These are phyloP conservation scores for Aspergillus sclerotioniger DNA, from an alignment of 495 filamentous ascomycete genomes.

Conservation along the genomic window DNA sequence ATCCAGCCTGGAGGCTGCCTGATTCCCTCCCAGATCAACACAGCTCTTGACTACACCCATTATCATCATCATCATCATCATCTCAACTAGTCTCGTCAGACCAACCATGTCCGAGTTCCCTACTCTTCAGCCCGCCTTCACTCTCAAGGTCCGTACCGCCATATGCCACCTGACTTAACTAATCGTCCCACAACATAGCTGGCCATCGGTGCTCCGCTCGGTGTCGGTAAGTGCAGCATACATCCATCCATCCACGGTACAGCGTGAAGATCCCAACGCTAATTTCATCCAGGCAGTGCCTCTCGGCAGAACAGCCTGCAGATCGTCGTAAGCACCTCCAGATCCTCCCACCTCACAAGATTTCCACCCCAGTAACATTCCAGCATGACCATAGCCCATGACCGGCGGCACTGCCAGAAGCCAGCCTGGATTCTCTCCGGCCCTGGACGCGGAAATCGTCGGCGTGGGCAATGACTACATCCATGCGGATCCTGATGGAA, in stretches of 20 bases:
- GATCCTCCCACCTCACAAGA: background rate
- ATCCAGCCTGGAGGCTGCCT: too few relatives aligned
- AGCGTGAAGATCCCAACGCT: background rate
- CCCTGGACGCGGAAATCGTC: slow-evolving; percentile 47
- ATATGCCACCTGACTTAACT: background rate
- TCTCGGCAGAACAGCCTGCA: slow-evolving; percentile 22
- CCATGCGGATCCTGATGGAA: slow-evolving; percentile 45
- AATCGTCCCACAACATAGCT: slow-evolving; percentile 16
- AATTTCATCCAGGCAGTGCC: slow-evolving; percentile 15
- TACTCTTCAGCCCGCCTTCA: slow-evolving; percentile 44
- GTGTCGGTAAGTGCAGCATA: slow-evolving; percentile 20
- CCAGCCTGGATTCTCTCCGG: slow-evolving; percentile 38
- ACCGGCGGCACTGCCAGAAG: slow-evolving; percentile 42
- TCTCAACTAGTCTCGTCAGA: background rate
- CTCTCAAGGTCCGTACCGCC: slow-evolving; percentile 31
- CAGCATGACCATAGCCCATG: slow-evolving; percentile 36
- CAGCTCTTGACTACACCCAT: background rate
- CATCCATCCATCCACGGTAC: background rate
- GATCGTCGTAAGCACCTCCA: slow-evolving; percentile 21
- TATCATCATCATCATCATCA: too few relatives aligned
- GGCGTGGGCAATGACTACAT: slow-evolving; percentile 54
- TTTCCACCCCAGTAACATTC: background rate
- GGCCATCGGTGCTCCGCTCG: slow-evolving; percentile 19
- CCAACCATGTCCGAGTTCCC: slow-evolving; percentile 41
- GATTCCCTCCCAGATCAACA: background rate